Evolutionary conservation across 208 protist species (phyloP).

Genomic region (Phytomonas sp.): DNA sequence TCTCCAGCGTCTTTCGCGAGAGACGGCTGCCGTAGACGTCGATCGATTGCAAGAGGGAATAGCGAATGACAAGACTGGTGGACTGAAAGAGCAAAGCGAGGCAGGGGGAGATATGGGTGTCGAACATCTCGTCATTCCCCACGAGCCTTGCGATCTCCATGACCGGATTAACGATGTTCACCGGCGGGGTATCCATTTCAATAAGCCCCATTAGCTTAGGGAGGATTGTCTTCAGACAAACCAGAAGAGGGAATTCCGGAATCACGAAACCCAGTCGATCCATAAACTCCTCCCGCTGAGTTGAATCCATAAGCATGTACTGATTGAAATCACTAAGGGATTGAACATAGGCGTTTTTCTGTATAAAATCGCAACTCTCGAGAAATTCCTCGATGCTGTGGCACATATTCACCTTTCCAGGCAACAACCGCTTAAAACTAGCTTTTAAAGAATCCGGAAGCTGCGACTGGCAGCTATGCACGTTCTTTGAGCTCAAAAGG

Average conservation of each 20-base stretch:
- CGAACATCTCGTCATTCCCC: slow-evolving; percentile 38
- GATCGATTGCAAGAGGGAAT: slow-evolving; percentile 49
- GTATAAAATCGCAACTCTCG: slow-evolving; percentile 47
- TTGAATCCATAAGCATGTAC: slow-evolving; percentile 48
- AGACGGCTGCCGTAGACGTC: slow-evolving; percentile 38
- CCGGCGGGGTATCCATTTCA: slow-evolving; percentile 28
- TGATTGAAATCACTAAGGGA: slow-evolving; percentile 51
- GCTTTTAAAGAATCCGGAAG: slow-evolving; percentile 46
- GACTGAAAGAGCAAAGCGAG: slow-evolving; percentile 56
- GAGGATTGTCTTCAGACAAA: slow-evolving; percentile 54
- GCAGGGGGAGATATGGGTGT: slow-evolving; percentile 35
- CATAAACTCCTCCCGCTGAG: slow-evolving; percentile 46
- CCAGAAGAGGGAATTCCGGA: slow-evolving; percentile 39
- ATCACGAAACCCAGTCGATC: slow-evolving; percentile 36
- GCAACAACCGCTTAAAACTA: slow-evolving; percentile 38
- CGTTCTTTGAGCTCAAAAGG: slow-evolving; percentile 17
- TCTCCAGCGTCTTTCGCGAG: slow-evolving; percentile 23
- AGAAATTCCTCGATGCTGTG: slow-evolving; percentile 39
- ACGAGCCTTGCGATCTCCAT: slow-evolving; percentile 38
- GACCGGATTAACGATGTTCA: slow-evolving; percentile 41
- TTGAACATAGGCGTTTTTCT: slow-evolving; percentile 48
- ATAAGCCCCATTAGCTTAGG: slow-evolving; percentile 43
- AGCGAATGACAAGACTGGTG: slow-evolving; percentile 47
- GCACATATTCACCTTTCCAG: slow-evolving; percentile 35
- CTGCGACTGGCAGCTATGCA: slow-evolving; percentile 18